Evolutionary conservation across 345 rosid species (phyloP).

Genomic region (Mangifera indica): DNA sequence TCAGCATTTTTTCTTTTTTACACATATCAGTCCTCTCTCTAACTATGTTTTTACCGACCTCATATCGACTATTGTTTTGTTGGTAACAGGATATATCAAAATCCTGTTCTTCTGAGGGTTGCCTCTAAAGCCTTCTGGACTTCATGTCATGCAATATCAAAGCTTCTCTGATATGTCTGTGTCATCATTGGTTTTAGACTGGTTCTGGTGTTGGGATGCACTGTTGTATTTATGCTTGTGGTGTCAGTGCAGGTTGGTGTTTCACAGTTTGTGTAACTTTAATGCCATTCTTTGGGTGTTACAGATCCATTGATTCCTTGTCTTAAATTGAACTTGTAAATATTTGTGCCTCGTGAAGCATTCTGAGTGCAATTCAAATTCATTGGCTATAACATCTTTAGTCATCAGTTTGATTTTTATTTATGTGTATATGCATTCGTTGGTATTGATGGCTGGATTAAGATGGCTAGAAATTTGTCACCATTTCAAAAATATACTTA

Average conservation of each 20-base stretch:
- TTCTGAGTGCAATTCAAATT: constrained; percentile 37
- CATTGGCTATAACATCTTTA: constrained; percentile 6
- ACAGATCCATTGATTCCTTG: constrained; percentile 24
- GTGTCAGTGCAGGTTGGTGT: constrained; percentile 30
- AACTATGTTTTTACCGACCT: not conserved
- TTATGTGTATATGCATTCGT: not conserved
- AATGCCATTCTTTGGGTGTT: constrained; percentile 35
- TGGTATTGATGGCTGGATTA: not conserved
- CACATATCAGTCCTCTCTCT: not conserved
- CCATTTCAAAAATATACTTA: no score
- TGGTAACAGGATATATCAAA: constrained; percentile 79
- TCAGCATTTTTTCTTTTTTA: not conserved
- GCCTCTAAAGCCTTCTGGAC: constrained; percentile 92
- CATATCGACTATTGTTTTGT: not conserved
- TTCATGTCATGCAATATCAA: constrained; percentile 77
- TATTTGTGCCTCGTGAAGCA: constrained; percentile 18
- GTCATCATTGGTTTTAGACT: not conserved
- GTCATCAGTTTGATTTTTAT: not conserved
- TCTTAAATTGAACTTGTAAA: constrained; percentile 36
- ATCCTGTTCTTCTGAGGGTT: constrained; percentile 66
- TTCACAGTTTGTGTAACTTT: constrained; percentile 23
- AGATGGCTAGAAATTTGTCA: no score
- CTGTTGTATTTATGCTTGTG: constrained; percentile 25
- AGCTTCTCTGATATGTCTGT: constrained; percentile 57
- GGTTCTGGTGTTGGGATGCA: constrained; percentile 19